Conservation (phyloP, 805 yeast genomes). For the Priceomyces carsonii region DNA sequence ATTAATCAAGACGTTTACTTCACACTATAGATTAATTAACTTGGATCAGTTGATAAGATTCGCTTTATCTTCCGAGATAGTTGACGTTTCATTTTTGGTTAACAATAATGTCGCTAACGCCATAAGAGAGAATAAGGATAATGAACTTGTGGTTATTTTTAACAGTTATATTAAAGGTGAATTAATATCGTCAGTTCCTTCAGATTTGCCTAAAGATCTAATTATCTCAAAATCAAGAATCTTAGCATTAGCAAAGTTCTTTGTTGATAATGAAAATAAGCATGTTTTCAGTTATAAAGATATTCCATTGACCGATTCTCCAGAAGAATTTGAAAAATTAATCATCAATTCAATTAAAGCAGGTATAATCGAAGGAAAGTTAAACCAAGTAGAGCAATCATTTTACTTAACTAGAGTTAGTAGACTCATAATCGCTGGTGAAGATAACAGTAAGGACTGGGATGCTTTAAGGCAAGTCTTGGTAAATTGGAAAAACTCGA, state of each 20-base stretch:
- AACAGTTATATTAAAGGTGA: constrained; percentile 37
- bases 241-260: constrained; percentile 40
- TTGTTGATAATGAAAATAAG: constrained; percentile 26
- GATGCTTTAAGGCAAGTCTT: constrained; percentile 35
- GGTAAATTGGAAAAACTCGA: constrained; percentile 39
- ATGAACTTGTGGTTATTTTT: constrained; percentile 30
- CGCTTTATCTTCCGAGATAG: constrained; percentile 35
- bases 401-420: constrained; percentile 43
- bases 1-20: constrained; percentile 36
- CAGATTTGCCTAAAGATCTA: constrained; percentile 20
- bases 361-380: constrained; percentile 47
- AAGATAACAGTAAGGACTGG: constrained; percentile 35
- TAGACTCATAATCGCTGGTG: constrained; percentile 41
- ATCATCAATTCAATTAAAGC: constrained; percentile 43
- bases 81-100: constrained; percentile 43
- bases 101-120: constrained; percentile 41
- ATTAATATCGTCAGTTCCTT: constrained; percentile 20
- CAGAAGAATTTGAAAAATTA: constrained; percentile 38
- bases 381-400: constrained; percentile 42
- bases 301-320: constrained; percentile 32
- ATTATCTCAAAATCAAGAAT: constrained; percentile 39
- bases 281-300: constrained; percentile 36
- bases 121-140: constrained; percentile 24
- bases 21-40: constrained; percentile 25
- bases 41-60: constrained; percentile 33